Base-by-base conservation (phyloP, 2,329 filamentous ascomycete species). In the Neofusicoccum cordaticola region DNA sequence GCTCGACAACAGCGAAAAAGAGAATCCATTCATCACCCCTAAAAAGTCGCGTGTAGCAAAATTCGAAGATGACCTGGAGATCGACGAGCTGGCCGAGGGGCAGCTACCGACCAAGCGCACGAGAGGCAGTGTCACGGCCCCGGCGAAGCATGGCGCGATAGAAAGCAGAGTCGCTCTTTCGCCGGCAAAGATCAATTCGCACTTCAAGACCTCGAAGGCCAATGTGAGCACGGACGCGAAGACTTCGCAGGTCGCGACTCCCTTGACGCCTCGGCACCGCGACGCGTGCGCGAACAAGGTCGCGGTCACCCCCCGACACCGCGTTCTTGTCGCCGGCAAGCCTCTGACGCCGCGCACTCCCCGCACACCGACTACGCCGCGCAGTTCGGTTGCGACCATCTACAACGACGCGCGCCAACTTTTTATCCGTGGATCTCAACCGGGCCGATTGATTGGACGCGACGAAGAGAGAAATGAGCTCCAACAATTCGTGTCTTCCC, bases 371-470 rank as follows among this genome's bases (percentile, higher is more conserved):
- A 81, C 84, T 39, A 91, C 90, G 6, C 90, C 91, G 12, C 85
- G 86, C 34, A 79, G 79, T 62, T 81, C 86, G 11, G 81, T 85
- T 22, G 87, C 88, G 62, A 95, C 92, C 0, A 83, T 97, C 42
- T 98, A 97, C 77, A 92, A 95, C 68, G 85, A 89, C 66, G 95
- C 93, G 15, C 88, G 94, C 35, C 92, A 97, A 72, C 79, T 96
- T 2, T 99, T 99, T 73, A 88, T 90, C 6, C 88, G 92, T 57
- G 91, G 91, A 67, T 87, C 90, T 8, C 88, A 89, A 64, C 90
- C 91, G 1, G 87, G 89, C 2, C 85, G 88, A 69, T 81, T 97
- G 12, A 84, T 96, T 64, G 93, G 93, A 56, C 88, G 93, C 51
- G 91, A 96, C 35, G 80, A 77, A 57, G 86, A 91, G 76, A 85